Evolutionary conservation across 305 asterid genomes (phyloP), one percentile per base, ranked within the genome.

Genomic region (Salvia sclarea): DNA sequence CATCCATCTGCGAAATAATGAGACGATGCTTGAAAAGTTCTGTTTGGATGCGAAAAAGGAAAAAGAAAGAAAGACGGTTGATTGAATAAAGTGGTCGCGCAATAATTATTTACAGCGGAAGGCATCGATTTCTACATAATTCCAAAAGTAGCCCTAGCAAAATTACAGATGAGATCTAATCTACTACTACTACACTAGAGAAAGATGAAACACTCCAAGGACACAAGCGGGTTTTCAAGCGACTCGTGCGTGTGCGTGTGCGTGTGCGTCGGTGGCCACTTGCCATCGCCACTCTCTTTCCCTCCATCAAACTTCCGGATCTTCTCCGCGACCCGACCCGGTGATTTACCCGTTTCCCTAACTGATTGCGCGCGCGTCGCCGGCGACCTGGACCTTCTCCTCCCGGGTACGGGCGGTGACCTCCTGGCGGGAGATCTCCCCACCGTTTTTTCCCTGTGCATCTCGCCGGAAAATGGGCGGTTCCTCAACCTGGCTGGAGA

Each of bases 171-270:
- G n/a, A n/a, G n/a, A n/a, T n/a, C n/a, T n/a, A n/a, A n/a, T 2
- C 37, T 67, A 25, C 30, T 4, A 25, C 2, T 4, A 25, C 33
- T 68, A 20, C 61, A 0, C 80, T 82, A 92, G 25, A 92, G 91
- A 75, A 89, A 92, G 41, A 92, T 92, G 20, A 92, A 89, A 68
- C 98, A 91, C 64, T 91, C 96, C 84, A 92, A 59, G 79, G 98
- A 92, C 79, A 92, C 98, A 61, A 89, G 89, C 47, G 98, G 98
- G 49, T 92, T 89, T 76, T 92, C 98, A 38, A 92, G 85, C 7
- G 82, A 82, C 81, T 91, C 98, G 22, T 79, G n/a, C n/a, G n/a
- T n/a, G n/a, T n/a, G n/a, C n/a, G n/a, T 77, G 55, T 62, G 73
- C 40, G 89, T 53, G 18, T 6, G 73, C 75, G 85, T 74, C 70